Percentiles rank a stretch among this genome's conserved stretches.
Conservation (phyloP, 495 filamentous ascomycete genomes). For the Corynascus novoguineensis region DNA sequence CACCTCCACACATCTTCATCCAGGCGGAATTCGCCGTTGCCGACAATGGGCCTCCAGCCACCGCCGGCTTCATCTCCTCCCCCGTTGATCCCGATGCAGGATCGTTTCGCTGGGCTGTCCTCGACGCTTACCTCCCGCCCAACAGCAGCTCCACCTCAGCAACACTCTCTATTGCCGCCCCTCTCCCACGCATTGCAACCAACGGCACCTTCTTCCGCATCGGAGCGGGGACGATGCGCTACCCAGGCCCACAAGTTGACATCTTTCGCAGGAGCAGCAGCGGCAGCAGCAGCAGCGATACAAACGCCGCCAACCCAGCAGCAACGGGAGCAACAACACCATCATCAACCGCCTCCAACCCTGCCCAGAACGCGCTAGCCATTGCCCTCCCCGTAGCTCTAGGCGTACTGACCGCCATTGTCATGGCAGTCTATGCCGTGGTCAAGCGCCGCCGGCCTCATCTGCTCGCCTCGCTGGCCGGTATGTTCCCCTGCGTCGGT, state of each 20-base stretch:
- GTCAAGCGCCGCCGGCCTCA: constrained; percentile 8
- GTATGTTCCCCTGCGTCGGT: too few species aligned
- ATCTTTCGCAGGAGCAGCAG: constrained; percentile 4
- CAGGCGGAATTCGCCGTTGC: constrained; percentile 20
- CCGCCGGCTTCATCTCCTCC: constrained; percentile 20
- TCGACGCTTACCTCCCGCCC: constrained; percentile 13
- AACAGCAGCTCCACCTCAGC: constrained; percentile 3
- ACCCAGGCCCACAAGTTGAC: constrained; percentile 14
- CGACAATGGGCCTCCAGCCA: background rate
- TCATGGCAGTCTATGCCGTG: constrained; percentile 9
- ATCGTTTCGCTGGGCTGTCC: constrained; percentile 18
- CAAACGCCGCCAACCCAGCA: background rate
- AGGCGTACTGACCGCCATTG: constrained; percentile 14
- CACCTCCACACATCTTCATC: constrained; percentile 12
- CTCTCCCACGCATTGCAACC: constrained; percentile 6
- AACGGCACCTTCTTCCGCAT: constrained; percentile 15
- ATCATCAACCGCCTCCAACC: background rate
- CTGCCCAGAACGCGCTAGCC: constrained; percentile 18
- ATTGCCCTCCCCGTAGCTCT: constrained; percentile 20
- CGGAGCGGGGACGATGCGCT: constrained; percentile 11
- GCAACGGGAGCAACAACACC: background rate
- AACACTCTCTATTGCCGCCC: constrained; percentile 17
- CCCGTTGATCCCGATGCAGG: constrained; percentile 15
- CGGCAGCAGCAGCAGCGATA: background rate
- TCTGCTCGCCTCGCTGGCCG: background rate